phyloP scores from a whole-genome alignment of 306 rosid genomes.

The Vigna mungo region DNA sequence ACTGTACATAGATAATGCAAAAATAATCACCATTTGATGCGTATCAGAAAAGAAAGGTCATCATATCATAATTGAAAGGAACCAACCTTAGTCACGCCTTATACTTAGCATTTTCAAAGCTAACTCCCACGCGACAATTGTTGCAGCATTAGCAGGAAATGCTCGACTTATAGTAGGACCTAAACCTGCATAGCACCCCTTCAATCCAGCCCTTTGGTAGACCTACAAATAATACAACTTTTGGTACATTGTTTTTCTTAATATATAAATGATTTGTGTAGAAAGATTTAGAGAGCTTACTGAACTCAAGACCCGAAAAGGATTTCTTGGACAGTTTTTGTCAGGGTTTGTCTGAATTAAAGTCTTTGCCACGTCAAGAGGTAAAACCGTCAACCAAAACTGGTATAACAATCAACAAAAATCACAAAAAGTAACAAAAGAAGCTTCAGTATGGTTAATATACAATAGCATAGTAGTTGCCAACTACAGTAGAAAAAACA shows the following conservation, averaged over 20 bases:
- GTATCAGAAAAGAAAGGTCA: background rate
- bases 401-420: slow-evolving; percentile 46
- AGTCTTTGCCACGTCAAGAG: slow-evolving; percentile 95
- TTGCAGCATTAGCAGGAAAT: slow-evolving; percentile 93
- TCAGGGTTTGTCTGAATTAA: slow-evolving; percentile 82
- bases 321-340: slow-evolving; percentile 67
- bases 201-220: slow-evolving; percentile 72
- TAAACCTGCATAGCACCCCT: slow-evolving; percentile 88
- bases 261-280: background rate
- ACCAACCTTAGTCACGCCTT: slow-evolving; percentile 55
- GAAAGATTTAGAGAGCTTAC: slow-evolving; percentile 58
- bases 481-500: slow-evolving; percentile 27
- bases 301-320: slow-evolving; percentile 68
- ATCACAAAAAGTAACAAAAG: background rate
- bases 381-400: slow-evolving; percentile 94
- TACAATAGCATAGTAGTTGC: background rate
- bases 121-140: slow-evolving; percentile 92
- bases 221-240: slow-evolving; percentile 55
- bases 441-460: slow-evolving; percentile 12
- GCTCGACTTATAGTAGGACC: slow-evolving; percentile 88
- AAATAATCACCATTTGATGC: slow-evolving; percentile 5
- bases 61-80: slow-evolving; percentile 11
- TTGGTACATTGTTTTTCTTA: background rate
- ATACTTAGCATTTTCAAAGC: slow-evolving; percentile 78
- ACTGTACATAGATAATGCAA: slow-evolving; percentile 30